Evolutionary conservation across 106 monocot genomes (phyloP), one percentile per base, ranked within the genome.

Genomic region (Acanthochlamys bracteata): DNA sequence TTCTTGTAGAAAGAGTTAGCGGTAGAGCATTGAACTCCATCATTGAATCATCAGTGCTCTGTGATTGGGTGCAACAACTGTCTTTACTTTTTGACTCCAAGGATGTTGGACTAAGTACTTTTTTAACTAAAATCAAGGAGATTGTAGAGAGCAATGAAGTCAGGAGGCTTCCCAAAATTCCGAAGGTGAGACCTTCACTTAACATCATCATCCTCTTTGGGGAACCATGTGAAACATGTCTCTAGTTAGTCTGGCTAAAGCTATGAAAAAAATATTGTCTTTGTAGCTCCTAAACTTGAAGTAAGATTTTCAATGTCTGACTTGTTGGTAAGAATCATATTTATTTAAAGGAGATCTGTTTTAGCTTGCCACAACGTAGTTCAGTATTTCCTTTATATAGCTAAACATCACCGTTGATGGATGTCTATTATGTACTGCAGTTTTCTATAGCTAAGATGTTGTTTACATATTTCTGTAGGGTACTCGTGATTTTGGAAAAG

Each of bases 101-200:
- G 59, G 80, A 81, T 53, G 17, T 45, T 24, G 33, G 46, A 20
- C 69, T 88, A 23, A 70, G 73, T 56, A 46, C 55, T 7, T 39
- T 98, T 41, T 15, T 85, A 10, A 63, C 39, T 14, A 92, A 86
- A 49, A 64, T 92, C 39, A 98, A 92, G 61, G 96, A 92, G 62
- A 88, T 98, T 71, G 83, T 92, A 27, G 92, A 89, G 79, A 91
- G 85, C 76, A 98, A 98, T 61, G 96, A 98, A 73, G 75, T 76
- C 19, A 85, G 91, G 49, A 98, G 96, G 72, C 85, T 98, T 63
- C 96, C 96, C 22, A 98, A 98, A 81, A 91, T 91, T 68, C 85
- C 96, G 11, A 98, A 98, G 88, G 96, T 98, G 25, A 82, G 90
- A 58, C 49, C 33, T 33, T 33, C 33, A 33, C 33, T 33, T 6